Percentiles rank a stretch among this genome's conserved stretches.
These are phyloP conservation scores for Kodamaea leandrae DNA, from an alignment of 805 yeast genomes.

Conservation along the genomic window DNA sequence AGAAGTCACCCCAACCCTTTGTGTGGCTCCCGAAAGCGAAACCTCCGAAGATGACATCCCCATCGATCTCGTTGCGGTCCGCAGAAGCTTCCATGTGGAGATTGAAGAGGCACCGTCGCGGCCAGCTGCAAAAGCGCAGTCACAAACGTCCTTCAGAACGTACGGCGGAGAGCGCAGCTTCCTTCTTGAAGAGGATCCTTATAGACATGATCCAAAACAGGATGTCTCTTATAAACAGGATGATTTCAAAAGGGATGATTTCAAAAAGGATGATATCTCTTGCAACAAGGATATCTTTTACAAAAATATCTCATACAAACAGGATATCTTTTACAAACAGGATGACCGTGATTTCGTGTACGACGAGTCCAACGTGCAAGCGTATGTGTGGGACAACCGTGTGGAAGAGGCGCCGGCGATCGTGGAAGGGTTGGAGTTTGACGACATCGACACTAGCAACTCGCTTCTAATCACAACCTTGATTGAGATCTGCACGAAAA, in stretches of 20 bases:
- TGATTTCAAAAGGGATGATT: too few relatives aligned
- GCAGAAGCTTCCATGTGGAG: neutral
- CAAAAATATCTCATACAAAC: too few relatives aligned
- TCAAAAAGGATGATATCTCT: too few relatives aligned
- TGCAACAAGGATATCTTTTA: too few relatives aligned
- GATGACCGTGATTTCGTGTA: neutral
- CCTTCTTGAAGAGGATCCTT: too few relatives aligned
- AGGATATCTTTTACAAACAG: too few relatives aligned
- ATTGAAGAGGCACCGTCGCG: neutral
- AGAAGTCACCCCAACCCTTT: neutral
- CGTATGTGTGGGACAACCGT: neutral
- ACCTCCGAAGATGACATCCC: neutral
- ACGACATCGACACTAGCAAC: constrained; percentile 2
- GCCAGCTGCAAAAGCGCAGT: neutral
- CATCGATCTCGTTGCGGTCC: neutral
- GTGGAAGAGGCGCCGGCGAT: too few relatives aligned
- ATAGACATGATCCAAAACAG: too few relatives aligned
- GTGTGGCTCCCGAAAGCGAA: neutral
- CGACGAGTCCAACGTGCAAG: neutral
- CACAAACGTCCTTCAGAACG: constrained; percentile 4
- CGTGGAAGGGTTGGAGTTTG: constrained; percentile 19
- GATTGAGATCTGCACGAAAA: constrained; percentile 3
- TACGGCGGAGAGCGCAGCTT: constrained; percentile 20
- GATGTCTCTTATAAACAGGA: too few relatives aligned
- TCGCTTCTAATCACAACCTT: constrained; percentile 7